These are phyloP conservation scores for Penicillium verrucosum DNA, from an alignment of 2,329 filamentous ascomycete species.

Conservation along the genomic window DNA sequence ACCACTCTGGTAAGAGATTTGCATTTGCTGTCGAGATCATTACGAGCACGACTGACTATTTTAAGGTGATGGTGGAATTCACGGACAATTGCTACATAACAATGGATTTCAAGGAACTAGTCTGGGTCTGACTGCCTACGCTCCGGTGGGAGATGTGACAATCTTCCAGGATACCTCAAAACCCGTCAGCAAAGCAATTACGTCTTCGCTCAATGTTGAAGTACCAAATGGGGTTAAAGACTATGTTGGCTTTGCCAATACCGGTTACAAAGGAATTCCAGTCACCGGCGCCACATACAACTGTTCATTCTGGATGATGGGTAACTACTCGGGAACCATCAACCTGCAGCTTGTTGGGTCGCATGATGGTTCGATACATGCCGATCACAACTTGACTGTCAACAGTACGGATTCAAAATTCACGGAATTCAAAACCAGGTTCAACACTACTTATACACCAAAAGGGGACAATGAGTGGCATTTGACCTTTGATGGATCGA, in stretches of 20 bases:
- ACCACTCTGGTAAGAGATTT: slow-evolving; percentile 28
- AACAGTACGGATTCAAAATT: slow-evolving; percentile 20
- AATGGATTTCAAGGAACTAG: slow-evolving; percentile 34
- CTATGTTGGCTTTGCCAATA: slow-evolving; percentile 45
- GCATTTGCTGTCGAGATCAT: background rate
- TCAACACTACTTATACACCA: slow-evolving; percentile 21
- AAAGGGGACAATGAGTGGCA: slow-evolving; percentile 32
- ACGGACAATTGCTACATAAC: slow-evolving; percentile 34
- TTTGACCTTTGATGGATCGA: slow-evolving; percentile 25
- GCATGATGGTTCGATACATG: slow-evolving; percentile 24
- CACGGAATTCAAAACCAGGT: slow-evolving; percentile 20
- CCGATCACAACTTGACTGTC: slow-evolving; percentile 27
- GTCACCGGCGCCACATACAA: slow-evolving; percentile 28
- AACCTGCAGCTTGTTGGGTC: slow-evolving; percentile 28
- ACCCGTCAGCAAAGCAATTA: slow-evolving; percentile 29
- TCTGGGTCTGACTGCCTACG: slow-evolving; percentile 27
- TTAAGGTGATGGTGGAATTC: slow-evolving; percentile 34
- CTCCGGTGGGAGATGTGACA: slow-evolving; percentile 24
- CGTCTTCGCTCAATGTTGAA: slow-evolving; percentile 26
- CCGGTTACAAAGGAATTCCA: slow-evolving; percentile 36
- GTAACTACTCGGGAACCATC: slow-evolving; percentile 26
- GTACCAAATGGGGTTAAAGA: slow-evolving; percentile 20
- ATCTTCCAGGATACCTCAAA: slow-evolving; percentile 25
- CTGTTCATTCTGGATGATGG: slow-evolving; percentile 33
- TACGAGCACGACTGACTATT: background rate